Evolutionary conservation across 768 basidiomycete genomes (phyloP).

Genomic region (Sporobolomyces phaffii): DNA sequence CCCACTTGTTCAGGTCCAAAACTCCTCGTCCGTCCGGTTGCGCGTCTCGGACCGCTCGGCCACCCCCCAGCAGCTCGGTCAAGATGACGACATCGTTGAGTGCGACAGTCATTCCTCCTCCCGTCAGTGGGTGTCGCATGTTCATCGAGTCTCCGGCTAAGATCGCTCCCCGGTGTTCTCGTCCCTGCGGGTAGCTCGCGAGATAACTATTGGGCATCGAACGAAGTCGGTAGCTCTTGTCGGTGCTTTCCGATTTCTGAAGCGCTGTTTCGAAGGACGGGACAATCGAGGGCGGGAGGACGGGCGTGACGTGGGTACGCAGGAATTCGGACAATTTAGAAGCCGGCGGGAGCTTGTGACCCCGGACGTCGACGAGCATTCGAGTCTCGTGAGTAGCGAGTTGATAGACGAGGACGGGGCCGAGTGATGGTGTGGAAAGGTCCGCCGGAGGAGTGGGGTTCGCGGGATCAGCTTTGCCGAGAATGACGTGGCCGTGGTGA

Average conservation of each 20-base stretch:
- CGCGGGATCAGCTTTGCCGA: slow-evolving; percentile 27
- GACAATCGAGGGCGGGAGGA: slow-evolving; percentile 70
- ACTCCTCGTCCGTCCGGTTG: slow-evolving; percentile 26
- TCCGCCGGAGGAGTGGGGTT: slow-evolving; percentile 1
- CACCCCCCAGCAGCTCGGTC: slow-evolving; percentile 54
- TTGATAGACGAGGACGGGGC: slow-evolving; percentile 89
- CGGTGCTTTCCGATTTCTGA: slow-evolving; percentile 50
- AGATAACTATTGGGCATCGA: slow-evolving; percentile 96
- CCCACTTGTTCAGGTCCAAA: slow-evolving; percentile 48
- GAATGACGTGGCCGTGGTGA: slow-evolving; percentile 46
- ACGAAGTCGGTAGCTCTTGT: slow-evolving; percentile 57
- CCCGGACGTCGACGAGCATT: slow-evolving; percentile 84
- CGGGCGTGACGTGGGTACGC: slow-evolving; percentile 64
- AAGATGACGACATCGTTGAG: slow-evolving; percentile 77
- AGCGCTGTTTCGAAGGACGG: slow-evolving; percentile 61
- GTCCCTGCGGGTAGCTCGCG: slow-evolving; percentile 64
- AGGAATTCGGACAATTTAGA: slow-evolving; percentile 58
- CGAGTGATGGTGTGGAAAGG: slow-evolving; percentile 50
- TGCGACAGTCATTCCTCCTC: slow-evolving; percentile 95
- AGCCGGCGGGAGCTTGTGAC: slow-evolving; percentile 61
- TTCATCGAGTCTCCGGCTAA: slow-evolving; percentile 96
- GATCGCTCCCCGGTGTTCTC: slow-evolving; percentile 61
- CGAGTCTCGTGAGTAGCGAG: slow-evolving; percentile 78
- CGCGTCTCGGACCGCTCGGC: slow-evolving; percentile 18
- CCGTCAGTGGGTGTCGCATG: slow-evolving; percentile 97